Percentiles rank a stretch among this genome's conserved stretches.
Conservation (phyloP, 495 filamentous ascomycete genomes). For the Margaritispora aquatica region DNA sequence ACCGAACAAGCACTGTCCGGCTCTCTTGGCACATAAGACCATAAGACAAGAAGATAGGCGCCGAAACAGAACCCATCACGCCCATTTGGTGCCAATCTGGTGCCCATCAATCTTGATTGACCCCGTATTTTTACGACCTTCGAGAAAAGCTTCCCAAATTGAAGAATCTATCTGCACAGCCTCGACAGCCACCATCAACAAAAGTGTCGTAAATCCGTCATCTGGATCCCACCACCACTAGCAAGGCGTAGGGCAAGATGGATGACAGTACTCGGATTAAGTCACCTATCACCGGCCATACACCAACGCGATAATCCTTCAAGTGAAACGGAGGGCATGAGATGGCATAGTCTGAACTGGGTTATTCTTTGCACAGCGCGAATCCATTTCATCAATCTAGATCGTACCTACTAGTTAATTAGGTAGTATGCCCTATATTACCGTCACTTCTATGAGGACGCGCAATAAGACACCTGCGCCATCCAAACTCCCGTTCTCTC, state of each 20-base stretch:
- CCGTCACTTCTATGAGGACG: too few relatives aligned
- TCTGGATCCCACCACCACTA: neutral
- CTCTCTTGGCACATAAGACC: neutral
- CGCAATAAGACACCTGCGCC: neutral
- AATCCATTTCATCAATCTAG: neutral
- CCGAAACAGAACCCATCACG: neutral
- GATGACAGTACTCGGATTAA: too few relatives aligned
- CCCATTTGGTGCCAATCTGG: too few relatives aligned
- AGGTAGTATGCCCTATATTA: too few relatives aligned
- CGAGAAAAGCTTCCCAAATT: too few relatives aligned
- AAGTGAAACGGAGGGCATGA: neutral
- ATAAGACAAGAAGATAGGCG: neutral
- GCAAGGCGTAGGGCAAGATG: too few relatives aligned
- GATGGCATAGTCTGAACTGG: neutral
- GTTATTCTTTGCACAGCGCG: neutral
- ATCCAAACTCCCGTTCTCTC: neutral
- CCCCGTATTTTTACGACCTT: neutral
- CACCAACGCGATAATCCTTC: neutral
- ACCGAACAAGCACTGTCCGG: neutral
- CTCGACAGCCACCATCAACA: neutral
- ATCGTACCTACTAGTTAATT: neutral
- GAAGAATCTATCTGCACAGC: neutral
- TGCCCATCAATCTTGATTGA: too few relatives aligned
- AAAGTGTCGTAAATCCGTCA: neutral
- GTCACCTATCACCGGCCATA: neutral